phyloP scores from a whole-genome alignment of 2,329 filamentous ascomycete genomes.

The Stemphylium vesicarium region DNA sequence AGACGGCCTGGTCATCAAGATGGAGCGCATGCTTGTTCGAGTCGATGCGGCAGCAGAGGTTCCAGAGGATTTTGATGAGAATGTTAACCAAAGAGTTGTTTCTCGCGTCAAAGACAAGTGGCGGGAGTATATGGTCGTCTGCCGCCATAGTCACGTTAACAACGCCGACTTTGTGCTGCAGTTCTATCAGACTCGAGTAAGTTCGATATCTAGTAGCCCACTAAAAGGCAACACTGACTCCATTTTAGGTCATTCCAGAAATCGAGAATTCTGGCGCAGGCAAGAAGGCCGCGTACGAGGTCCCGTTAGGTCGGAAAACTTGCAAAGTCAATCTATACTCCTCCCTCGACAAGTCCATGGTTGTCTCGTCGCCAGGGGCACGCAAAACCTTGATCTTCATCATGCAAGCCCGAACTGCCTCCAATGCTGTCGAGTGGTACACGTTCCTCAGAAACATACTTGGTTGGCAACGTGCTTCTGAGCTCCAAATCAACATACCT shows the following conservation, averaged over 20 bases:
- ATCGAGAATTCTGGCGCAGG: constrained; percentile 60
- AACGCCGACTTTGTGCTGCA: constrained; percentile 63
- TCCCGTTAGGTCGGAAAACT: constrained; percentile 60
- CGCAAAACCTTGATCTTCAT: constrained; percentile 64
- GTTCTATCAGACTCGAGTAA: constrained; percentile 65
- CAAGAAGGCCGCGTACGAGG: constrained; percentile 63
- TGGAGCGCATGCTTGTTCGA: constrained; percentile 71
- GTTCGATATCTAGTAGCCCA: constrained; percentile 1
- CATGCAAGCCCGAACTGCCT: constrained; percentile 65
- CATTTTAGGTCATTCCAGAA: constrained; percentile 61
- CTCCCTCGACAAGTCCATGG: constrained; percentile 70
- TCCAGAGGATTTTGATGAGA: constrained; percentile 68
- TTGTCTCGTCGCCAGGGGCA: constrained; percentile 64
- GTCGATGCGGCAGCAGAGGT: constrained; percentile 62
- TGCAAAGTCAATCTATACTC: constrained; percentile 69
- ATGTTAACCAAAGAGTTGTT: constrained; percentile 65
- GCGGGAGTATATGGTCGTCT: constrained; percentile 69
- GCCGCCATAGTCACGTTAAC: constrained; percentile 62
- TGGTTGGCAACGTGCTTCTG: constrained; percentile 63
- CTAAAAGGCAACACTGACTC: constrained; percentile 13
- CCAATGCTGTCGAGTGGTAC: constrained; percentile 71
- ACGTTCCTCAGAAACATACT: constrained; percentile 67
- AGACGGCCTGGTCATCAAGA: constrained; percentile 69
- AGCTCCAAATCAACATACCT: constrained; percentile 67
- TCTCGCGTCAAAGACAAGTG: constrained; percentile 67